Base-by-base conservation (phyloP, 1,284 basidiomycete species). In the Waitea zeae region DNA sequence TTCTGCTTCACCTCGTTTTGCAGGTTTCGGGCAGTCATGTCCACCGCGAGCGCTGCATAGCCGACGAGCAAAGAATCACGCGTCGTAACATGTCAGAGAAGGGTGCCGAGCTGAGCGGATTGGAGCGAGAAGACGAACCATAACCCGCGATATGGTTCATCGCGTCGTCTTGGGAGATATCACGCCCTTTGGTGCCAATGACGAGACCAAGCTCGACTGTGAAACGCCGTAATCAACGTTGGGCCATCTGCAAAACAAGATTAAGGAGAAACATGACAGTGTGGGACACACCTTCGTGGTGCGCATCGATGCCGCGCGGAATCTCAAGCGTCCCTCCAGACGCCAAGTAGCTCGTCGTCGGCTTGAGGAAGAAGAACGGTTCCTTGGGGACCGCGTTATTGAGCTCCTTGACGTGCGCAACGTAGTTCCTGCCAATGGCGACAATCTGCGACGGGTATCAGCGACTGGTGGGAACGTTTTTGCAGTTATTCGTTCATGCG, bases 301-400 rank as follows among this genome's bases (percentile, higher is more conserved):
- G 93, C 18, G 80, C 79, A 4, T 77, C 49, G 30, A 93, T 67
- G 15, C 90, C 92, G 29, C 54, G 58, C 3, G 93, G 93, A 34
- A 97, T 82, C 61, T 96, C 84, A 17, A 97, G 61, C 22, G 70
- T 68, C 2, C 78, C 79, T 0, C 80, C 79, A 4, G 70, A 71
- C n/a, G 64, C 52, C 17, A 96, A 49, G 52, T 92, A 97, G 48
- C 82, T 87, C 3, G 80, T 75, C 2, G 93, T 96, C 3, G 93
- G 93, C 59, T 98, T 98, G 28, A 97, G 61, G 65, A 97, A 98
- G 70, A 97, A 95, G 67, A 98, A 96, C 0, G 93, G 93, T 52
- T 96, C 90, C 49, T 79, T 87, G 2, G 93, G 92, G 3, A 81
- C 62, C 4, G 82, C 66, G 52, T 96, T 96, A 50, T 79, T 80